Evolutionary conservation across 345 rosid species (phyloP), one percentile per base, ranked within the genome.

Genomic region (Gossypium sturtianum): DNA sequence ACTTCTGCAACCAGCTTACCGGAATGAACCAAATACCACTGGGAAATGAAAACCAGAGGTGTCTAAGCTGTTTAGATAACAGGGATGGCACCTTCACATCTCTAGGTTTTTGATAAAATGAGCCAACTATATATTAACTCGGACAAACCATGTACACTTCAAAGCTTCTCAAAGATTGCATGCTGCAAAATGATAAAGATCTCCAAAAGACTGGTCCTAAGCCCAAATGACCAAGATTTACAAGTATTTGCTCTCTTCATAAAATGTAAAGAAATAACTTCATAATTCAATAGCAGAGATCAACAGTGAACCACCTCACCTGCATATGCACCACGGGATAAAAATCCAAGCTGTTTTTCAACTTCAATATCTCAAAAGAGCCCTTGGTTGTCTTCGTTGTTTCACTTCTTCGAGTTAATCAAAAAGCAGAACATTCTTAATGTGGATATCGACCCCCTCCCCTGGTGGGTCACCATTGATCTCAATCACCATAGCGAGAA

Each of bases 121-220:
- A 76, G 76, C 76, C 73, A 76, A 52, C 77, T 77, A 75, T 82
- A 75, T 72, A 78, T 67, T 52, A 75, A 69, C 70, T 74, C 54
- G 64, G 64, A 74, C 76, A 79, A 77, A 67, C 74, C 82, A 82
- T 84, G 66, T 81, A 84, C 84, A 83, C 72, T 54, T 64, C 77
- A 78, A 76, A 78, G 73, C 80, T 68, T 72, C 64, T 66, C 43
- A 75, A 70, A 49, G 79, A 83, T 49, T 57, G 76, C 80, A 75
- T 67, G 49, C 74, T 70, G 54, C 78, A 0, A 66, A 43, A 71
- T 13, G 15, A 66, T 72, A 60, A 49, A 34, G 48, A 70, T 73
- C 60, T 69, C 78, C 57, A 6, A 57, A 27, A 76, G 47, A 47
- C 38, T 12, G 9, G 44, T 75, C 74, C 80, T 80, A 76, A 48